Evolutionary conservation across 495 filamentous ascomycete species (phyloP), one percentile per base, ranked within the genome.

Genomic region (Apodospora peruviana): DNA sequence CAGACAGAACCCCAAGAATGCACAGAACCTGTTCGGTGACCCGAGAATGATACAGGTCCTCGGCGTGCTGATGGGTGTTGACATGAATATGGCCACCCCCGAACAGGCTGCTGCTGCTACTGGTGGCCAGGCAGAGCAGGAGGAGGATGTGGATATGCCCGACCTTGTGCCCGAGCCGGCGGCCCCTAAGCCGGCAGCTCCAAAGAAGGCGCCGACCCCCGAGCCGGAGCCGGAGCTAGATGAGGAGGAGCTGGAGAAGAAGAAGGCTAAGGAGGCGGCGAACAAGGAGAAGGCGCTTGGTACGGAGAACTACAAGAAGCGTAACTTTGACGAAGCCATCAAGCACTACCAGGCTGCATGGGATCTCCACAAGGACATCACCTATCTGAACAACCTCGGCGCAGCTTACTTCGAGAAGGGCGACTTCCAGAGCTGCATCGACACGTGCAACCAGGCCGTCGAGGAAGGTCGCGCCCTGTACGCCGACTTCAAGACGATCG

Each of bases 251-350:
- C 65, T 82, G 50, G 86, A 84, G 24, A 87, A 88, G 73, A 85
- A 84, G 69, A 86, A 94, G 76, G 90, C 90, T 0, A 90, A 96
- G 73, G 89, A 84, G 61, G 88, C 87, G 29, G 93, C 89, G 43
- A 93, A 99, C 57, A 85, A 88, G 47, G 90, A 96, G 75, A 99
- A 97, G 79, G 86, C 83, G 47, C 75, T 95, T 41, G 93, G 93
- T 47, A 99, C 90, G 21, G 88, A 95, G 55, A 84, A 84, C 61
- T 99, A 99, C 76, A 99, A 97, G 83, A 95, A 96, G 80, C 82
- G 90, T 57, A 81, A 96, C 59, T 93, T 97, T 49, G 94, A 96
- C 57, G 80, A 83, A 58, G 93, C 93, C 37, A 95, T 97, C 59
- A 82, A 88, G 66, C 90, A 99, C 73, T 99, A 99, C 73, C 78